Percentiles rank a stretch among this genome's conserved stretches.
Conservation (phyloP, 257 asterid genomes). For the Salvia miltiorrhiza region DNA sequence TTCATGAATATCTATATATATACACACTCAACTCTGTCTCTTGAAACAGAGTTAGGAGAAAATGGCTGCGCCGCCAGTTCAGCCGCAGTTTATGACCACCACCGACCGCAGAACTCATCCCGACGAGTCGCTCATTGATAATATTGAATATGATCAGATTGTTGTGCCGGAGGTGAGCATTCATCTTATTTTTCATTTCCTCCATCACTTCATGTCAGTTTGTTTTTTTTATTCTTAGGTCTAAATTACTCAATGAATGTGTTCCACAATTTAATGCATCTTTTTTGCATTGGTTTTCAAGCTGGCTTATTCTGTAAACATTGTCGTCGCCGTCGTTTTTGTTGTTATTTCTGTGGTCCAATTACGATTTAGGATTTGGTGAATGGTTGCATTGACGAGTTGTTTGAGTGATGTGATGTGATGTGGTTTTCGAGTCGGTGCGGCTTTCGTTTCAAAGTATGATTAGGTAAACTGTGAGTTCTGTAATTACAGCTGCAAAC, state of each 20-base stretch:
- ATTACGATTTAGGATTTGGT: not conserved
- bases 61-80: slow-evolving; percentile 55
- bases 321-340: not conserved
- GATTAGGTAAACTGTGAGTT: not conserved
- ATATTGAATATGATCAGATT: slow-evolving; percentile 82
- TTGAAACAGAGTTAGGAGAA: slow-evolving; percentile 27
- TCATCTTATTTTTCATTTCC: not conserved
- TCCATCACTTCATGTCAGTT: not conserved
- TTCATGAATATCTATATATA: not conserved
- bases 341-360: not conserved
- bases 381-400: not conserved
- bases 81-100: slow-evolving; percentile 72
- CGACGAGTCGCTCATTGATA: slow-evolving; percentile 60
- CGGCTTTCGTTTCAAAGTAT: not conserved
- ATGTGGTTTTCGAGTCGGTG: not conserved
- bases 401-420: slow-evolving; percentile 4
- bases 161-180: slow-evolving; percentile 77
- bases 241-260: not conserved
- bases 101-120: slow-evolving; percentile 45
- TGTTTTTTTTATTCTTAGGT: not conserved
- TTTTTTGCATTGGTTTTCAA: not conserved
- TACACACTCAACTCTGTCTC: not conserved
- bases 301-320: not conserved
- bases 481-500: not conserved
- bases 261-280: not conserved